Conservation (phyloP, 2,329 filamentous ascomycete genomes). For the Verticillium dahliae region DNA sequence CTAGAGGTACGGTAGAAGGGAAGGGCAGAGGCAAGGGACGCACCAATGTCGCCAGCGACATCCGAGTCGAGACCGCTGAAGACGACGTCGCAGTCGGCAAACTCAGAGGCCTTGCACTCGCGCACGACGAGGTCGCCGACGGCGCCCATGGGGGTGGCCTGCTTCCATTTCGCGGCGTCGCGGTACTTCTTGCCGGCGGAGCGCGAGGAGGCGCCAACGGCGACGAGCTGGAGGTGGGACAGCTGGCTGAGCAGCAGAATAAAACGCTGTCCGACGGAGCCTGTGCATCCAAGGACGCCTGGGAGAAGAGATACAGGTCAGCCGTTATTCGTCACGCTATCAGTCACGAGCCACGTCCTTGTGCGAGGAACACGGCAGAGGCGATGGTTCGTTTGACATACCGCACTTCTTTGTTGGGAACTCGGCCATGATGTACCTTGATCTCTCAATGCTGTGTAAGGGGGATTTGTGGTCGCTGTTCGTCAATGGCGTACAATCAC, state of each 20-base stretch:
- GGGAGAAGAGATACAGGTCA: background rate
- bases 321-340: background rate
- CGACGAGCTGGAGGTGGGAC: slow-evolving; percentile 78
- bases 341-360: too few species aligned
- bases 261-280: slow-evolving; percentile 92
- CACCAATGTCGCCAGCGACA: slow-evolving; percentile 87
- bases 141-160: slow-evolving; percentile 73
- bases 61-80: slow-evolving; percentile 91
- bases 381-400: slow-evolving; percentile 23
- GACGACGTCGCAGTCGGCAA: slow-evolving; percentile 84
- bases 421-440: slow-evolving; percentile 20
- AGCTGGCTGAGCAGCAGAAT: slow-evolving; percentile 86
- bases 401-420: slow-evolving; percentile 54
- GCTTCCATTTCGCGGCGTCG: slow-evolving; percentile 94
- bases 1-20: background rate
- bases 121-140: slow-evolving; percentile 78
- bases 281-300: slow-evolving; percentile 84
- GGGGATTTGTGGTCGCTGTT: background rate
- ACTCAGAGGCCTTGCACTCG: slow-evolving; percentile 76
- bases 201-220: slow-evolving; percentile 80
- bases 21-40: slow-evolving; percentile 17
- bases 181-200: slow-evolving; percentile 92
- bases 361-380: too few species aligned
- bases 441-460: background rate
- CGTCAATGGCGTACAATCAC: background rate